Base-by-base conservation (phyloP, 331 rosid species). In the Stylosanthes scabra region DNA sequence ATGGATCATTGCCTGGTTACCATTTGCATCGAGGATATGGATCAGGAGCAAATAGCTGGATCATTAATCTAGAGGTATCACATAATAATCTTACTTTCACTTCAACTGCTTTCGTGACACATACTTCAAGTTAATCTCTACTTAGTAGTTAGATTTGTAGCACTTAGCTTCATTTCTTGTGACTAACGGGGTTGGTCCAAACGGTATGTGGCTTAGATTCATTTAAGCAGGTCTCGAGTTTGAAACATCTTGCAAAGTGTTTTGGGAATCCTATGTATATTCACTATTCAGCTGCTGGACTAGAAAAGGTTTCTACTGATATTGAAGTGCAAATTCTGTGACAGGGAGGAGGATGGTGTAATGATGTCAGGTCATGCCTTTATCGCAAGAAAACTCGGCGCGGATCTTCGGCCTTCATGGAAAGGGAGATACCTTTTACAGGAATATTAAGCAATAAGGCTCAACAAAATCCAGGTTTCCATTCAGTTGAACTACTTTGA, bases 341-440 rank as follows among this genome's bases (percentile, higher is more conserved):
- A 71, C 91, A 89, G 97, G 98, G 99, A 57, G 99, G 99, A 65
- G 97, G 96, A 54, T 94, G 97, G 97, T 89, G 97, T 80, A 89
- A 89, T 75, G 72, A 74, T 59, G 27, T 90, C 50, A 89, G 86
- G 76, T 66, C 78, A 63, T 91, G 99, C 27, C 84, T 88, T 44
- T 94, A 78, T 64, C 96, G 96, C 31, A 88, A 87, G 87, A 94
- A 59, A 56, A 68, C 96, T 11, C 68, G 87, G 59, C 87, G 87
- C 42, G 96, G 97, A 59, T 94, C 97, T 15, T 87, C 97, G 20
- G 40, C 27, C 10, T 91, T 41, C 83, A 94, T 91, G 99, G 99
- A 91, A 85, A 91, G 87, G 73, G 78, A 79, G 54, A 46, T 89
- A 72, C 76, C 83, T 28, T 91, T 94, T 63, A 85, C 89, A 0